A percentile compares a stretch with the other conserved stretches of the same genome.
phyloP scores from a whole-genome alignment of 2,329 filamentous ascomycete species.

The Corinectria fuckeliana region DNA sequence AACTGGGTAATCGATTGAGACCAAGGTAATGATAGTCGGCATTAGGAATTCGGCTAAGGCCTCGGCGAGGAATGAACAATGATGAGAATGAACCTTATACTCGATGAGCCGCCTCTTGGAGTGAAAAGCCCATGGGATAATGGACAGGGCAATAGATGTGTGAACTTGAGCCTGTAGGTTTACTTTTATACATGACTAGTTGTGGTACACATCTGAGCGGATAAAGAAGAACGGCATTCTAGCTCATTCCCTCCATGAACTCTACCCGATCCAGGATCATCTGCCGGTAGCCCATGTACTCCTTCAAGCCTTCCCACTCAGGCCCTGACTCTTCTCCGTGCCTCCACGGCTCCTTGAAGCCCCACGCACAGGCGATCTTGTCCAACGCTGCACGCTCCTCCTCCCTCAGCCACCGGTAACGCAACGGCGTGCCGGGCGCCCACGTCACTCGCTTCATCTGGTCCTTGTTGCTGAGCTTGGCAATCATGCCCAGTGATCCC shows the following conservation, averaged over 20 bases:
- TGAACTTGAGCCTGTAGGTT: not conserved
- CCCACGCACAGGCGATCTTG: constrained; percentile 86
- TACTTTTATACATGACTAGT: constrained; percentile 25
- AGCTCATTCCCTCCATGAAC: constrained; percentile 86
- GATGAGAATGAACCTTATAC: not conserved
- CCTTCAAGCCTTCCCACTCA: constrained; percentile 86
- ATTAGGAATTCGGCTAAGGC: not conserved
- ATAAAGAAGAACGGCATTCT: constrained; percentile 10
- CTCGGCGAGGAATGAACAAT: not conserved
- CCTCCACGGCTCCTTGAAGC: constrained; percentile 80
- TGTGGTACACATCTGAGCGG: constrained; percentile 26
- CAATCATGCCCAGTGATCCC: constrained; percentile 81
- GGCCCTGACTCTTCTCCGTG: constrained; percentile 89
- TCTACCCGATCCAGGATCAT: constrained; percentile 92
- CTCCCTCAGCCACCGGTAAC: constrained; percentile 85
- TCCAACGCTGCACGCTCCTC: constrained; percentile 90
- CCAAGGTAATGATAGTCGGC: not conserved
- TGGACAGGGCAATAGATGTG: not conserved
- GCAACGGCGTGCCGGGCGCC: constrained; percentile 80
- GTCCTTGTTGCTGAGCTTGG: constrained; percentile 86
- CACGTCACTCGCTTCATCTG: constrained; percentile 95
- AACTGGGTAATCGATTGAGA: not conserved
- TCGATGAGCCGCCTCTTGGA: not conserved
- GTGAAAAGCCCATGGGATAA: no score
- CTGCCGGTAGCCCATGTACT: constrained; percentile 81